Evolutionary conservation across 225 moss, liverwort and hornwort genomes (phyloP), one percentile per base, ranked within the genome.

Genomic region (Pseudoscleropodium purum): DNA sequence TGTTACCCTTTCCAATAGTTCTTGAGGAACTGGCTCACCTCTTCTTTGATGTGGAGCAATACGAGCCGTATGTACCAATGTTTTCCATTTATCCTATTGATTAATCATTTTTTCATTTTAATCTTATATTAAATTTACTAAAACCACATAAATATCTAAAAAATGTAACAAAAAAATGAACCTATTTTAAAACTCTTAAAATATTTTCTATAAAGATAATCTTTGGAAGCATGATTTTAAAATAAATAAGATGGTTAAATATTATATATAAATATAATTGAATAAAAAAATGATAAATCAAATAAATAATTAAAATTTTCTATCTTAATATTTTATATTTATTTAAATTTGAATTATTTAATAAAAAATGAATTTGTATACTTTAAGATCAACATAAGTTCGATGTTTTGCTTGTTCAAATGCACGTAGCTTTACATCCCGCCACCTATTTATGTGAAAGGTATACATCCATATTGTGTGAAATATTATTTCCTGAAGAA

Each of bases 381-480:
- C 98, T 93, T 98, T 98, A 37, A 98, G 91, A 91, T 98, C 98
- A 90, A 98, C 98, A 87, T 98, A 98, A 29, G 98, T 98, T 91
- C 98, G 95, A 91, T 98, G 98, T 68, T 97, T 98, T 72, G 98
- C 98, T 93, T 98, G 98, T 82, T 98, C 98, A 94, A 98, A 98
- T 78, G 98, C 98, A 80, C 91, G 92, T 76, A 98, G 54, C 61
- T 98, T 98, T 41, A 98, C 97, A 88, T 98, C 98, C 82, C 98
- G 95, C 98, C 98, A 98, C 91, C 98, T 98, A 85, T 18, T 60
- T 19, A 89, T 60, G 3, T 25, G 30, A 39, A 66, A 16, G 41
- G 8, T 34, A 47, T 4, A 2, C 17, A 61, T 24, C 1, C 10
- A 25, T 19, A 72, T 88, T 54, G 6, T 27, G 18, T 13, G 6